Percentiles rank a stretch among this genome's conserved stretches.
These are phyloP conservation scores for grape (Vitis vinifera) DNA, from an alignment of 164 flowering plant species.

Conservation along the genomic window DNA sequence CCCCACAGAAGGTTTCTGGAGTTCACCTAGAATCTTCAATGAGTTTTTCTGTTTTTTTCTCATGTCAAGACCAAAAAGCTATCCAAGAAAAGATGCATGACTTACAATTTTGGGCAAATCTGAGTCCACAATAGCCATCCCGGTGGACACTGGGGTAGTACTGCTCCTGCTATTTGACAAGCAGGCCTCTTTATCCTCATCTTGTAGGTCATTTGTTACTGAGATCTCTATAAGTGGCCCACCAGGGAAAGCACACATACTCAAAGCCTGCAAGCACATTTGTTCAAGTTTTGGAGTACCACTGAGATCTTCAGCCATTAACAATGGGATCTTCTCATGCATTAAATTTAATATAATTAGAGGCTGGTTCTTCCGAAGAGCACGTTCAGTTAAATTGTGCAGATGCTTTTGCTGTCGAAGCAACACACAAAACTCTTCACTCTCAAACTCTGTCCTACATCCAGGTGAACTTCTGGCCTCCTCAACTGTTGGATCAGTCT, in stretches of 20 bases:
- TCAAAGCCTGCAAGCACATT: constrained; percentile 70
- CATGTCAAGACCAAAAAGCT: not conserved
- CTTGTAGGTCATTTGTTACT: constrained; percentile 14
- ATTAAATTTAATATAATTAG: constrained; percentile 66
- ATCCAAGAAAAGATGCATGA: constrained; percentile 1
- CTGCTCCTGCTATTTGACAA: constrained; percentile 26
- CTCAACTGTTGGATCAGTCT: constrained; percentile 31
- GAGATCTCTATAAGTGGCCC: constrained; percentile 38
- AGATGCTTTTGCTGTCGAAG: constrained; percentile 66
- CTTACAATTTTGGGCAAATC: constrained; percentile 79
- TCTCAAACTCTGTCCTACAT: constrained; percentile 37
- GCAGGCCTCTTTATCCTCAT: constrained; percentile 42
- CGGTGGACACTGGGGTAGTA: constrained; percentile 23
- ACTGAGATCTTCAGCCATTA: constrained; percentile 46
- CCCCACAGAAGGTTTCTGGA: too few species aligned
- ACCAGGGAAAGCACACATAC: constrained; percentile 48
- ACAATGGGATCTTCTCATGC: constrained; percentile 61
- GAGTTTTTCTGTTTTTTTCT: too few species aligned
- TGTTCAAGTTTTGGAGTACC: constrained; percentile 62
- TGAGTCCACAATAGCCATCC: constrained; percentile 37
- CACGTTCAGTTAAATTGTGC: constrained; percentile 65
- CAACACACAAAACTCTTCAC: constrained; percentile 49
- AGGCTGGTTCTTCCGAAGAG: constrained; percentile 84
- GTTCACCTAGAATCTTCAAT: too few species aligned
- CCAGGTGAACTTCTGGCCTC: constrained; percentile 37